Percentiles rank a stretch among this genome's conserved stretches.
These are phyloP conservation scores for Lyophyllum atratum DNA, from an alignment of 768 basidiomycete species.

Conservation along the genomic window DNA sequence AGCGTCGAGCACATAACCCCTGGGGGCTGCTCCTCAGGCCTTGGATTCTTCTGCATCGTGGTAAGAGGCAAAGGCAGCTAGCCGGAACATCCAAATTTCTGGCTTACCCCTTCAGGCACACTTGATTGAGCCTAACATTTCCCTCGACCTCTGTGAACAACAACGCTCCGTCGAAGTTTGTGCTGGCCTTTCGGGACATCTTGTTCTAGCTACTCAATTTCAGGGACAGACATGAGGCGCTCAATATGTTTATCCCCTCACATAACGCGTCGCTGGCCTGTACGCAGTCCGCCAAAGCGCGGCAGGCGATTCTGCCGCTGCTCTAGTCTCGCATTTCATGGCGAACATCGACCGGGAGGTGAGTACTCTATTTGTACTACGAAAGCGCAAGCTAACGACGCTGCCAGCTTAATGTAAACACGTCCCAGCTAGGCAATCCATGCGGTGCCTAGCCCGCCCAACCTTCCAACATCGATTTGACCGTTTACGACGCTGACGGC, in stretches of 20 bases:
- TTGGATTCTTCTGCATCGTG: neutral
- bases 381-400: neutral
- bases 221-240: slow-evolving; percentile 68
- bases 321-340: slow-evolving; percentile 35
- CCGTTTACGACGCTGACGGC: slow-evolving; percentile 59
- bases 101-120: too few relatives aligned
- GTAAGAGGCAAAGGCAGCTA: neutral
- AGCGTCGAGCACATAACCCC: too few relatives aligned
- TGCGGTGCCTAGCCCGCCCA: slow-evolving; percentile 43
- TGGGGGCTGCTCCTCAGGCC: too few relatives aligned
- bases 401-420: slow-evolving; percentile 9
- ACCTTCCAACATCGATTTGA: slow-evolving; percentile 63
- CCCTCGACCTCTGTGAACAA: slow-evolving; percentile 33
- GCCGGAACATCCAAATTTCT: slow-evolving; percentile 10
- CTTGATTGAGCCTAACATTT: too few relatives aligned
- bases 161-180: slow-evolving; percentile 40
- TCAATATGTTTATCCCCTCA: slow-evolving; percentile 62
- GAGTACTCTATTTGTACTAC: neutral
- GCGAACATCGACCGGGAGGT: slow-evolving; percentile 37
- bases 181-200: too few relatives aligned
- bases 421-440: slow-evolving; percentile 44
- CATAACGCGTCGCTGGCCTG: slow-evolving; percentile 61
- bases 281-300: slow-evolving; percentile 63
- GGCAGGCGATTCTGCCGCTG: slow-evolving; percentile 35
- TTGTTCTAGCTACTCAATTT: too few relatives aligned